Evolutionary conservation across 345 rosid genomes (phyloP).

Genomic region (Eutrema yunnanense): DNA sequence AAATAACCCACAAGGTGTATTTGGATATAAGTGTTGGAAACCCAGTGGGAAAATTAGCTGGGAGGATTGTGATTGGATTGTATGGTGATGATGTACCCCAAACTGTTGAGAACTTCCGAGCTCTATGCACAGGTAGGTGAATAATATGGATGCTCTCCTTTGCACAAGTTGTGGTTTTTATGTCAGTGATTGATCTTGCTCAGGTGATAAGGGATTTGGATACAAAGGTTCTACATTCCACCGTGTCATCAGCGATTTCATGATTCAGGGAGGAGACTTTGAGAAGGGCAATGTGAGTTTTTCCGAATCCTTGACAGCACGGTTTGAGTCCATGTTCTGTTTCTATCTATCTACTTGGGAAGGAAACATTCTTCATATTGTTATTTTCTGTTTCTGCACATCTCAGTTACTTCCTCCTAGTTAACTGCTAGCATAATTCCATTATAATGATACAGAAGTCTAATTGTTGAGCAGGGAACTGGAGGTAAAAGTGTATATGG

Average conservation of each 20-base stretch:
- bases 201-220: constrained; percentile 98
- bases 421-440: background rate
- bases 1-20: constrained; percentile 85
- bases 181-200: constrained; percentile 13
- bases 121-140: constrained; percentile 80
- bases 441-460: constrained; percentile 16
- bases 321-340: background rate
- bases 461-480: constrained; percentile 72
- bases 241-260: constrained; percentile 93
- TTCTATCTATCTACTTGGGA: too few species aligned
- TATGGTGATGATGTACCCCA: constrained; percentile 95
- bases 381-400: background rate
- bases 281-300: constrained; percentile 90
- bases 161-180: background rate
- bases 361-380: too few species aligned
- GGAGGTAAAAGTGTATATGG: constrained; percentile 99
- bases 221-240: constrained; percentile 75
- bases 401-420: background rate
- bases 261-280: constrained; percentile 99
- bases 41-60: constrained; percentile 80
- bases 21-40: constrained; percentile 92
- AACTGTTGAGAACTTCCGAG: constrained; percentile 92
- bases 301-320: background rate
- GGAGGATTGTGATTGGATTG: constrained; percentile 88
- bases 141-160: background rate